Conservation (phyloP, 108 stramenopile species). For the Skeletonema potamos region DNA sequence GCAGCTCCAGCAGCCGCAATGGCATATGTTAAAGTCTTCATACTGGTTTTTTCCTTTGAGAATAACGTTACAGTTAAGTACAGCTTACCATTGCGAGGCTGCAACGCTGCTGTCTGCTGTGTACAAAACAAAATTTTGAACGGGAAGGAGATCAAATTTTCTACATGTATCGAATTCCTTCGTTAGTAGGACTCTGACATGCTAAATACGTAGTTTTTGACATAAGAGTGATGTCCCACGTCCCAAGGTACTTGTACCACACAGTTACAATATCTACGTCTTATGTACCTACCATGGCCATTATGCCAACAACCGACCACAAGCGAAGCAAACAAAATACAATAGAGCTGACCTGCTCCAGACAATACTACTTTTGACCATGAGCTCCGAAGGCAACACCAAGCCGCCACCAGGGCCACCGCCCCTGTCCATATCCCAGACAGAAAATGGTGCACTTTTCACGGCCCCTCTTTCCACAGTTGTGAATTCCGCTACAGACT, state of each 20-base stretch:
- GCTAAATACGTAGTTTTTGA: not conserved
- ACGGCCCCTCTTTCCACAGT: constrained; percentile 74
- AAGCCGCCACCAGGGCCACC: constrained; percentile 21
- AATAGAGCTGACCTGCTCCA: no score
- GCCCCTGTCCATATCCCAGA: constrained; percentile 42
- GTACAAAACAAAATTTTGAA: not conserved
- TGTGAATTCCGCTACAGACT: constrained; percentile 73
- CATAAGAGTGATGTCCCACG: no score
- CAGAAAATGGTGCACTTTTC: constrained; percentile 76
- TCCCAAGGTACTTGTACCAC: no score
- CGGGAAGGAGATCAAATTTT: not conserved
- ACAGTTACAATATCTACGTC: no score
- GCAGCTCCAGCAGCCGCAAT: not conserved
- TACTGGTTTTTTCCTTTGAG: not conserved
- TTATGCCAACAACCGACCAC: no score
- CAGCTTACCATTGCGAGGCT: no score
- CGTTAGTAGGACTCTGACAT: not conserved
- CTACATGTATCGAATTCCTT: not conserved
- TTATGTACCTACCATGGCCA: no score
- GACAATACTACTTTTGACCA: no score
- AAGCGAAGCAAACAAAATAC: no score
- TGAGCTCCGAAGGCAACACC: constrained; percentile 4
- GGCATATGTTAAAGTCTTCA: not conserved
- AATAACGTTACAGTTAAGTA: not conserved
- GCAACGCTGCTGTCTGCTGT: not conserved